These are phyloP conservation scores for Daedaleopsis nitida DNA, from an alignment of 768 basidiomycete genomes.

Conservation along the genomic window DNA sequence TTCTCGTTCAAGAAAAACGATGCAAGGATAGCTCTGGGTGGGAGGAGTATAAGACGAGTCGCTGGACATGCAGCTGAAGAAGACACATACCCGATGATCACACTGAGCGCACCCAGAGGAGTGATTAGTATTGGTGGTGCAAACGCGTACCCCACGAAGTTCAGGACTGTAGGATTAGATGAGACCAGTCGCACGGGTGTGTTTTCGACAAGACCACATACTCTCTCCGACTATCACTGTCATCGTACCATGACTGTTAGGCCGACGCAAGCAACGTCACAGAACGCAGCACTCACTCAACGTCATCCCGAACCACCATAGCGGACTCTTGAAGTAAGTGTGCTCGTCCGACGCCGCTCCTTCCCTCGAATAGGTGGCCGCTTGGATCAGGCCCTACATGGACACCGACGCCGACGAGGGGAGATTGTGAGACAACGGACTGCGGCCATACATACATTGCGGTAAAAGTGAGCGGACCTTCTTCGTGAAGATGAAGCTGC, in stretches of 20 bases:
- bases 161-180: conserved; percentile 52
- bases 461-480: conserved; percentile 57
- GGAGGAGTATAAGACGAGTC: too few relatives aligned
- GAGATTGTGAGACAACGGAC: neutral
- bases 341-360: conserved; percentile 74
- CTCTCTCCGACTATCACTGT: conserved; percentile 93
- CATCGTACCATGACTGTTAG: neutral
- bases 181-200: too few relatives aligned
- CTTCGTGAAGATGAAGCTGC: conserved; percentile 99
- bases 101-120: conserved; percentile 94
- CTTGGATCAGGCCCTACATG: conserved; percentile 83
- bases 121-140: conserved; percentile 99
- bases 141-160: conserved; percentile 96
- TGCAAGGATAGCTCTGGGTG: conserved; percentile 82
- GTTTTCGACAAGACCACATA: conserved; percentile 32
- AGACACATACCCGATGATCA: conserved; percentile 83
- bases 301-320: conserved; percentile 97
- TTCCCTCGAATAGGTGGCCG: conserved; percentile 56
- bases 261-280: neutral
- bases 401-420: neutral
- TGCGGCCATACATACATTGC: neutral
- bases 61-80: too few relatives aligned
- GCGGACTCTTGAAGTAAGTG: conserved; percentile 85
- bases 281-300: conserved; percentile 64
- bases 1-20: conserved; percentile 92